Base-by-base conservation (phyloP, 2,329 filamentous ascomycete genomes). In the Dactylellina sp. region DNA sequence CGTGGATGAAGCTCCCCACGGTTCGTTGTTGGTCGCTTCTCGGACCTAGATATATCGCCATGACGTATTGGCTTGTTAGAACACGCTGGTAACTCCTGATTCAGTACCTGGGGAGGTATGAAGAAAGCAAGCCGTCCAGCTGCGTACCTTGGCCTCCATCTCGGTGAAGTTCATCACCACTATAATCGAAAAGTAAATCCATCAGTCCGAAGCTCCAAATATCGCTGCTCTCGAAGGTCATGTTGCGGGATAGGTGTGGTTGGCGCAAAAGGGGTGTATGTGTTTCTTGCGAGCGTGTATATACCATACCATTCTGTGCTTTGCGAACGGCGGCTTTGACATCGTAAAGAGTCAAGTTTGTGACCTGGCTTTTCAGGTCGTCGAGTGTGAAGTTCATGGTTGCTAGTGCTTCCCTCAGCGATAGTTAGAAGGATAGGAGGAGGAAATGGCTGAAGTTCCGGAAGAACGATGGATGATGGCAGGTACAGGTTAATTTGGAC, bases 151-250 rank as follows among this genome's bases (percentile, higher is more conserved):
- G 47, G 87, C 82, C 83, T 96, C 92, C 91, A 95, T 94, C 81
- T 97, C 93, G 44, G 93, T 97, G 82, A 94, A 97, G 83, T 97
- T 97, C 93, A 97, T 97, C 74, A 97, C 93, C 77, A 93, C 93
- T 97, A 79, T 76, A 68, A 71, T 66, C 60, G 52, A 25, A 47
- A 46, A 60, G 11, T 11, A 39, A 35, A 63, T 16, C 28, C 52
- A 76, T 80, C 55, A 81, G 79, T 71, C 35, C 47, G 49, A 47
- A 60, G 35, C 74, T 76, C 75, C 75, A 76, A 61, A 12, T 18
- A 46, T 42, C 25, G 35, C 14, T 25, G 64, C 11, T 49, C 46
- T 52, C 9, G 28, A 32, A 9, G 28, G 35, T 16, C 20, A 32
- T 57, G 24, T 65, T 53, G 62, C 44, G 71, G 70, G 65, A 74